Base-by-base conservation (phyloP, 106 monocot genomes). In the Ottelia alismoides region DNA sequence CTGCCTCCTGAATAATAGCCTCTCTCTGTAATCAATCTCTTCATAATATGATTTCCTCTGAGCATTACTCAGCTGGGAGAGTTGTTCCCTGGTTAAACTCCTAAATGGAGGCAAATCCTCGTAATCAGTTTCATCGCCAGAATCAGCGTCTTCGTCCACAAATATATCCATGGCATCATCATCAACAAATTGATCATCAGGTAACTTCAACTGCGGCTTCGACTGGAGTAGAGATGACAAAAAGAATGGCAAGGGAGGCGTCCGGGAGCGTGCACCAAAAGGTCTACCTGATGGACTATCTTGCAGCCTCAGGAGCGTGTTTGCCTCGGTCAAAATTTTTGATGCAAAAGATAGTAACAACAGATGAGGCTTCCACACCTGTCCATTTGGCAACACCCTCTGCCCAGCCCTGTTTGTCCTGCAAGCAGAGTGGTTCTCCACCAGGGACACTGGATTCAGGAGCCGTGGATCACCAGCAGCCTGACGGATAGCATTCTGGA, bases 11-110 rank as follows among this genome's bases (percentile, higher is more conserved):
- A 70, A 81, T 31, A 88, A 79, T 28, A 96, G 76, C 66, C 79
- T 96, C 71, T 96, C 94, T 48, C 94, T 84, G 52, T 96, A 96
- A 26, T 96, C 88, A 18, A 96, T 52, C 65, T 96, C 94, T 49
- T 96, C 88, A 72, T 64, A 79, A 52, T 96, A 96, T 19, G 94
- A 78, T 53, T 84, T 88, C 66, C 28, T 88, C 62, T 88, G 88
- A 26, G 20, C 61, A 55, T 59, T 78, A 54, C 73, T 84, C 69
- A 96, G 58, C 63, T 72, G 65, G 2, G 53, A 60, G 40, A 96
- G 26, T 31, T 96, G 84, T 25, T 81, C 63, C 35, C 69, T 81
- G 18, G 73, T 85, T 26, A 96, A 66, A 25, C 60, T 31, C 66
- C 76, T 88, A 69, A 96, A 96, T 12, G 94, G 88, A 1, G 94